Conservation (phyloP, 2,329 filamentous ascomycete species). For the Mycosphaerelloides madeirae region DNA sequence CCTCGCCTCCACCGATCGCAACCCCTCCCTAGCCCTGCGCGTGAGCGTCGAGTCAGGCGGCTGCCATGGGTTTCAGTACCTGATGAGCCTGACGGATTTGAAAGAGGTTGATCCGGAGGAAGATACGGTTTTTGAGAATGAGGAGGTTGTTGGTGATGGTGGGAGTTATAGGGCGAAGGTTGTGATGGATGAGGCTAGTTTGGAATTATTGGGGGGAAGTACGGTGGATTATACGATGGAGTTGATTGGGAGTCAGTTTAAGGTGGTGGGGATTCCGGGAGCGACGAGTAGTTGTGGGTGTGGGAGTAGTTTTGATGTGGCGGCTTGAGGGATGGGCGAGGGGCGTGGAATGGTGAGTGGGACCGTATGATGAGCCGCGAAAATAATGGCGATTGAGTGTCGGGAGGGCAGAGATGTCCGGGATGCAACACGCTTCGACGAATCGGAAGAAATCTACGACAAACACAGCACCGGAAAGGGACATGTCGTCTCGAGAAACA, state of each 20-base stretch:
- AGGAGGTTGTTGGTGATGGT: slow-evolving; percentile 29
- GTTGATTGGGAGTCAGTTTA: slow-evolving; percentile 91
- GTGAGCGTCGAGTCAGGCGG: slow-evolving; percentile 90
- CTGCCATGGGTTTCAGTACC: slow-evolving; percentile 96
- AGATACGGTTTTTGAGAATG: slow-evolving; percentile 79
- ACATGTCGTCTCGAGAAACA: no score
- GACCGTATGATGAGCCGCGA: no score
- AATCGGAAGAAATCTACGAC: no score
- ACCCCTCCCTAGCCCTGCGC: slow-evolving; percentile 79
- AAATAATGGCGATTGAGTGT: no score
- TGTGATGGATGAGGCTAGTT: slow-evolving; percentile 78
- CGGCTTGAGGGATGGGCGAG: slow-evolving; percentile 35
- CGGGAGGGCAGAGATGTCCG: no score
- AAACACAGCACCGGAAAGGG: no score
- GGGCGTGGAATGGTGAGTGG: no score
- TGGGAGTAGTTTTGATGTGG: slow-evolving; percentile 93
- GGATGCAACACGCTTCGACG: no score
- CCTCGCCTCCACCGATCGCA: slow-evolving; percentile 51
- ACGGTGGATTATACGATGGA: slow-evolving; percentile 97
- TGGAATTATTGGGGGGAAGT: slow-evolving; percentile 86
- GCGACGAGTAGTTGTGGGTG: slow-evolving; percentile 95
- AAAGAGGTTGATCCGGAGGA: slow-evolving; percentile 63
- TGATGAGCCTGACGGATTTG: slow-evolving; percentile 73
- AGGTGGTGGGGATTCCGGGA: slow-evolving; percentile 87
- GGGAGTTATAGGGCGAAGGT: slow-evolving; percentile 63